Evolutionary conservation across 2,329 filamentous ascomycete species (phyloP), one percentile per base, ranked within the genome.

Genomic region (Cryphonectria naterciae): DNA sequence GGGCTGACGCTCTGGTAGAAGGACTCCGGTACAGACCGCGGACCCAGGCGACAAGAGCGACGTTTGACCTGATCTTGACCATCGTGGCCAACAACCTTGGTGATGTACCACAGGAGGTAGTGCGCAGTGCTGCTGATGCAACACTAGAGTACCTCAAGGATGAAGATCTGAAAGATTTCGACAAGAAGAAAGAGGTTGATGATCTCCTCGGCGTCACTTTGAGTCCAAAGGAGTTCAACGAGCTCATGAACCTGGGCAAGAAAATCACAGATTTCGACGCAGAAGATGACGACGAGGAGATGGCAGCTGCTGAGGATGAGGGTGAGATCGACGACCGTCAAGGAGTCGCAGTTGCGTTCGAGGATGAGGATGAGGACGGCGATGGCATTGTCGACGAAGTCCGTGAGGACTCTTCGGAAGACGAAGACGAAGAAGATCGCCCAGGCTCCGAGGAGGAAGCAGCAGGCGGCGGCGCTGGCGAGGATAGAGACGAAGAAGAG

Each of bases 221-320:
- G 84, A 91, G 87, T 65, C 89, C 93, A 1, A 97, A 98, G 79
- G 92, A 97, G 80, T 99, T 98, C 84, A 98, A 98, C 79, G 95
- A 98, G 83, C 84, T 99, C 75, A 91, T 98, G 69, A 99, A 98
- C 78, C 84, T 99, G 60, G 94, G 95, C 74, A 99, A 99, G 85
- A 99, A 99, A 83, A 97, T 99, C 74, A 99, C 96, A 65, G 96
- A 99, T 80, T 99, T 98, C 81, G 93, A 98, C 81, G 93, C 93
- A 54, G 94, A 98, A 79, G 95, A 98, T 74, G 96, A 98, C 43
- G 95, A 98, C 74, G 95, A 97, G 75, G 91, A 94, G 70, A 93
- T 94, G 85, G 92, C 89, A 41, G 90, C 91, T 76, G 87, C 85
- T 32, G 88, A 85, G 25, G 93, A 88, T 69, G 89, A 89, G 73